A percentile compares a stretch with the other conserved stretches of the same genome.
Evolutionary conservation across 192 early-diverging fungal genomes (phyloP).

Genomic region (Dissophora globulifera): DNA sequence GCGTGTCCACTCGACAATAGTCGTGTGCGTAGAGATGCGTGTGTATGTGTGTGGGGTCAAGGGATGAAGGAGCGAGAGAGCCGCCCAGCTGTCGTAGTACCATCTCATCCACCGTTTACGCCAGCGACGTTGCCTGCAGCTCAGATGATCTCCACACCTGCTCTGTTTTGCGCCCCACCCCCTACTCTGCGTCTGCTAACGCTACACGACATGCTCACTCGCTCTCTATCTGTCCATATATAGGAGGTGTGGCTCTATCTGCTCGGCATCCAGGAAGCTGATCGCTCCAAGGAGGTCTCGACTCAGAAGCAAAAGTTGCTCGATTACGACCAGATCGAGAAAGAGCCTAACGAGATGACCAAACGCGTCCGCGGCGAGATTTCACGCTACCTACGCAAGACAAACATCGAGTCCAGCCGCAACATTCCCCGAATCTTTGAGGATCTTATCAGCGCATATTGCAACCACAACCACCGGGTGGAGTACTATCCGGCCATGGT

Average conservation of each 20-base stretch:
- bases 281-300: slow-evolving; percentile 70
- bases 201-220: neutral
- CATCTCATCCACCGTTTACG: too few relatives aligned
- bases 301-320: slow-evolving; percentile 60
- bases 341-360: slow-evolving; percentile 68
- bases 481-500: slow-evolving; percentile 84
- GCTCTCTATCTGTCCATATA: neutral
- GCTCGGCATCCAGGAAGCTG: slow-evolving; percentile 82
- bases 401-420: slow-evolving; percentile 59
- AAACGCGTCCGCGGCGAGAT: slow-evolving; percentile 88
- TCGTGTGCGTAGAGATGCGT: too few relatives aligned
- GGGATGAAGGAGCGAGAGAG: too few relatives aligned
- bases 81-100: too few relatives aligned
- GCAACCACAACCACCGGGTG: slow-evolving; percentile 79
- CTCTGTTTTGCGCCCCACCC: too few relatives aligned
- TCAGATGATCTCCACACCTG: too few relatives aligned
- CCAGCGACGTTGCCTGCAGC: too few relatives aligned
- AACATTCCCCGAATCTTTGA: slow-evolving; percentile 68
- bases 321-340: slow-evolving; percentile 78
- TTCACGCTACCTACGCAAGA: slow-evolving; percentile 69
- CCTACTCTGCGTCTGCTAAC: neutral
- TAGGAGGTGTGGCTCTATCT: slow-evolving; percentile 91
- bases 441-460: slow-evolving; percentile 86
- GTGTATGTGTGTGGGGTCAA: too few relatives aligned
- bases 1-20: too few relatives aligned